Evolutionary conservation across 2,329 filamentous ascomycete genomes (phyloP), one percentile per base, ranked within the genome.

Genomic region (Apiospora sp.): DNA sequence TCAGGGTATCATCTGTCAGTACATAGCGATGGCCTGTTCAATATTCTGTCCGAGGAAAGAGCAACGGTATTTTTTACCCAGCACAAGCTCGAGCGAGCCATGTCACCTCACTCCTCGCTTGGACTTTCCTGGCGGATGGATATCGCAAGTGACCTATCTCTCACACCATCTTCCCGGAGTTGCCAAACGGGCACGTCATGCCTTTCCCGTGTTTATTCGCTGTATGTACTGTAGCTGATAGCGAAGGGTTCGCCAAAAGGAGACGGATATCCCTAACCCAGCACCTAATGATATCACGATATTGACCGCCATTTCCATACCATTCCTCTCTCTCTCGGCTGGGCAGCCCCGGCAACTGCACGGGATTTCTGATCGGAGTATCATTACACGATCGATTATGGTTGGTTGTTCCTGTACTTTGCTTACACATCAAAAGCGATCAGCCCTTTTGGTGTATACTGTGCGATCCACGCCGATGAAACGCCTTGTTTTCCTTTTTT

Each of bases 251-350:
- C 22, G 58, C 58, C 58, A 64, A 64, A 64, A 41, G 58, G 34
- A 61, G 58, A 41, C n/a, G 37, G 58, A 41, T n/a, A 64, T 64
- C 58, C 34, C n/a, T 30, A 30, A 49, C 46, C 58, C 34, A 41
- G 19, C 58, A 41, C 58, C 22, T 34, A 64, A 64, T 64, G 58
- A 64, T 41, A 41, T 64, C 58, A 64, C n/a, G 12, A 64, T 13
- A 64, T 41, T 64, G 58, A 41, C 58, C 58, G 58, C 58, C 58
- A 41, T 64, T 12, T 8, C n/a, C 12, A 51, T 46, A 3, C 19
- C 19, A 14, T 46, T 19, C 16, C 27, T 37, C 54, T 30, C 34
- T 0, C 7, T 30, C 8, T 24, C 34, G n/a, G 41, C 34, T n/a
- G n/a, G n/a, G 34, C 58, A 10, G 37, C 37, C 37, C 37, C 58